These are phyloP conservation scores for Phytophthora quininea DNA, from an alignment of 352 stramenopile genomes.

Conservation along the genomic window DNA sequence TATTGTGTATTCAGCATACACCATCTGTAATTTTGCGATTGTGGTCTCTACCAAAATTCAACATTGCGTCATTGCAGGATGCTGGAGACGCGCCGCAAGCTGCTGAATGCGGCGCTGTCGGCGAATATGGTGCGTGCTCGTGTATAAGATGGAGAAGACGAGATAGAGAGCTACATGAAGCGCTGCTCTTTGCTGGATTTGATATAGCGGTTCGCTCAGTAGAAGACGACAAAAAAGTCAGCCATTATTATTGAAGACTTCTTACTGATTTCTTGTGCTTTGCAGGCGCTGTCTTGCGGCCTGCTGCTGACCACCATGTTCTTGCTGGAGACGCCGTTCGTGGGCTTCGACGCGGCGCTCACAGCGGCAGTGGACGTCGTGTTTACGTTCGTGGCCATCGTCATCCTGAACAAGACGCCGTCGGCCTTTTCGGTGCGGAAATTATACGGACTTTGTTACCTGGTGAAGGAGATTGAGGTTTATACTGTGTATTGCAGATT, in stretches of 20 bases:
- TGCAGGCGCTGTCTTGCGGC: constrained; percentile 56
- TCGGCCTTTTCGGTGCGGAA: constrained; percentile 71
- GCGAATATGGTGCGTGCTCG: constrained; percentile 64
- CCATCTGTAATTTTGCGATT: no score
- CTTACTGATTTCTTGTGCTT: constrained; percentile 1
- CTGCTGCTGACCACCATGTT: constrained; percentile 77
- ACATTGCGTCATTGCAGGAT: constrained; percentile 23
- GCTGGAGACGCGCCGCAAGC: constrained; percentile 66
- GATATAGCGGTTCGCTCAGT: constrained; percentile 1
- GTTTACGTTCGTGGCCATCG: constrained; percentile 78
- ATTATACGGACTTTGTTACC: background rate
- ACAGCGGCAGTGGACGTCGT: constrained; percentile 64
- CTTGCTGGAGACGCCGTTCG: constrained; percentile 67
- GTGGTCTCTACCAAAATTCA: no score
- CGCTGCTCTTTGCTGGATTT: background rate
- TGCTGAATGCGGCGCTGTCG: constrained; percentile 74
- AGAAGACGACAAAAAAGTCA: background rate
- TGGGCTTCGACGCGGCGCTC: constrained; percentile 72
- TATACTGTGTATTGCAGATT: constrained; percentile 46
- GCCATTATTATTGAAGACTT: constrained; percentile 7
- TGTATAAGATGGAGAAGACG: background rate
- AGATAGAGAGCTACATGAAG: constrained; percentile 1
- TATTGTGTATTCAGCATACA: no score
- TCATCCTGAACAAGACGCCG: constrained; percentile 81
- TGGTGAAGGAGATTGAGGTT: constrained; percentile 1